A percentile compares a stretch with the other conserved stretches of the same genome.
Conservation (phyloP, 169 alveolate genomes). For the Blepharisma undulans region DNA sequence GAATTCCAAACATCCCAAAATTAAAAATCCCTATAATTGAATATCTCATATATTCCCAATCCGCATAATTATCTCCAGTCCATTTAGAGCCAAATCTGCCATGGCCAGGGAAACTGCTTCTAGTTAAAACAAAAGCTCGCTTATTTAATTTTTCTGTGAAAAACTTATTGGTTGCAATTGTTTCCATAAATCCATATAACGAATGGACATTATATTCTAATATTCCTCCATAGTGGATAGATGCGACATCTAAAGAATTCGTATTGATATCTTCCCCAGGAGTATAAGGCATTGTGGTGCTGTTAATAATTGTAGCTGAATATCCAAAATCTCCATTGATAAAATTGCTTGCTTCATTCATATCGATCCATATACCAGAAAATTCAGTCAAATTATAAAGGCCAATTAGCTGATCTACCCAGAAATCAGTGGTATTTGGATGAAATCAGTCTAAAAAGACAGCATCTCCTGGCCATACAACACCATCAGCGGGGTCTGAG, state of each 20-base stretch:
- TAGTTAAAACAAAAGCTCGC: slow-evolving; percentile 66
- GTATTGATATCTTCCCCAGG: slow-evolving; percentile 7
- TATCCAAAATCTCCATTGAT: slow-evolving; percentile 50
- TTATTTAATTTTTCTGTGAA: slow-evolving; percentile 40
- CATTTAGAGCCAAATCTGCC: slow-evolving; percentile 74
- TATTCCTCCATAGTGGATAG: slow-evolving; percentile 45
- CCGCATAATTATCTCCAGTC: slow-evolving; percentile 81
- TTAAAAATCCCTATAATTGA: slow-evolving; percentile 62
- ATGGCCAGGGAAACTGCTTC: slow-evolving; percentile 66
- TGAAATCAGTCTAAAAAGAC: slow-evolving; percentile 78
- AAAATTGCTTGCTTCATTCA: slow-evolving; percentile 79
- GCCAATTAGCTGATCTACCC: slow-evolving; percentile 47
- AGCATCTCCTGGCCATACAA: slow-evolving; percentile 88
- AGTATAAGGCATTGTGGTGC: slow-evolving; percentile 14
- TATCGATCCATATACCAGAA: slow-evolving; percentile 76
- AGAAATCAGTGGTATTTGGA: slow-evolving; percentile 56
- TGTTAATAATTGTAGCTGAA: neutral
- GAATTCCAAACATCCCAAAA: slow-evolving; percentile 74
- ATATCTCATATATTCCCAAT: slow-evolving; percentile 53
- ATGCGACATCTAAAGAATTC: neutral
- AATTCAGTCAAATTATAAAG: slow-evolving; percentile 41
- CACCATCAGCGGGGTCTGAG: slow-evolving; percentile 43
- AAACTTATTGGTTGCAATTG: slow-evolving; percentile 58
- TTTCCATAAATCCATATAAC: slow-evolving; percentile 60
- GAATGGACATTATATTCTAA: slow-evolving; percentile 65